These are phyloP conservation scores for Scolecobasidium constrictum DNA, from an alignment of 2,329 filamentous ascomycete genomes.

Conservation along the genomic window DNA sequence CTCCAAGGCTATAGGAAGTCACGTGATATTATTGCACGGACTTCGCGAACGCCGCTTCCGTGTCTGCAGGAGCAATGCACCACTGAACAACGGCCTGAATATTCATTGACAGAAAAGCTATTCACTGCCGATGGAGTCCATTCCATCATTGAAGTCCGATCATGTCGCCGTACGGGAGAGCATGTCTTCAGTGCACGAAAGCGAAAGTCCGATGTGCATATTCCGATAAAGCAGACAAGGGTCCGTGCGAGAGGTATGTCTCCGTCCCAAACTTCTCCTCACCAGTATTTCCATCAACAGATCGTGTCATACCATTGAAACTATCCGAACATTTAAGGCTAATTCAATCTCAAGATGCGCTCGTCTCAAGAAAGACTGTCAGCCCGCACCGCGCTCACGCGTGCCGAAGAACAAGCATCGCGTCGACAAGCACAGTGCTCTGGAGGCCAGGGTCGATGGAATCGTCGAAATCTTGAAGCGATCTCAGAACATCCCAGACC, in stretches of 20 bases:
- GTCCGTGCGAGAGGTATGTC: constrained; percentile 16
- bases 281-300: no score
- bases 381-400: constrained; percentile 12
- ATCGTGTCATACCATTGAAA: no score
- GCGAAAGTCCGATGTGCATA: constrained; percentile 19
- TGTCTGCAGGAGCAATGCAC: no score
- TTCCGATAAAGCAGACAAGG: constrained; percentile 10
- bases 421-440: constrained; percentile 10
- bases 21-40: no score
- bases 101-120: no score
- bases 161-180: constrained; percentile 17
- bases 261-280: constrained; percentile 13
- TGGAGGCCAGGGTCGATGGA: constrained; percentile 23
- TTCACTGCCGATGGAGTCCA: no score
- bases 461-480: constrained; percentile 18
- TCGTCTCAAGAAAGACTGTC: constrained; percentile 15
- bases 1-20: no score
- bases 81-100: no score
- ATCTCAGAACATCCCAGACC: constrained; percentile 1
- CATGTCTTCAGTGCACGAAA: constrained; percentile 17
- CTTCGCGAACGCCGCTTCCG: no score
- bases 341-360: constrained; percentile 13
- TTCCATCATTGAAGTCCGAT: no score
- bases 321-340: background rate
- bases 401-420: constrained; percentile 7